These are phyloP conservation scores for Gamarada debralockiae DNA, from an alignment of 495 filamentous ascomycete genomes.

Conservation along the genomic window DNA sequence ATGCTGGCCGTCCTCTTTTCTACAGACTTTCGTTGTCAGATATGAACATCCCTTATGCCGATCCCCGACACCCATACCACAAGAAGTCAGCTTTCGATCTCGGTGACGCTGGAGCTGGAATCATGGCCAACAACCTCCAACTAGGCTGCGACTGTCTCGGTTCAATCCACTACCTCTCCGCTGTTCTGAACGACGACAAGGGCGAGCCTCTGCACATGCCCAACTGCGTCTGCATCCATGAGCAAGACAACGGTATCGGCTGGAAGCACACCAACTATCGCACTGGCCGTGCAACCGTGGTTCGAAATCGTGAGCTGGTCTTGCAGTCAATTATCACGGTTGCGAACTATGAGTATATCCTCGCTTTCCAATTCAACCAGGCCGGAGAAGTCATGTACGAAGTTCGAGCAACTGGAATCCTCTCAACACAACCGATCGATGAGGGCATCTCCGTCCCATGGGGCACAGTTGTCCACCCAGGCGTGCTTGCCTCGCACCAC, in stretches of 20 bases:
- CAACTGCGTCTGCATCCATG: conserved; percentile 63
- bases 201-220: conserved; percentile 51
- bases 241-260: conserved; percentile 62
- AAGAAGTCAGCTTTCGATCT: conserved; percentile 70
- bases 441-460: conserved; percentile 62
- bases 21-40: conserved; percentile 70
- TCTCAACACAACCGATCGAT: conserved; percentile 80
- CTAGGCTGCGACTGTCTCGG: conserved; percentile 68
- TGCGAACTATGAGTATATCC: conserved; percentile 81
- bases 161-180: conserved; percentile 61
- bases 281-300: conserved; percentile 53
- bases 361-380: conserved; percentile 83
- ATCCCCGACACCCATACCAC: conserved; percentile 63
- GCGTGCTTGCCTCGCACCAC: conserved; percentile 77
- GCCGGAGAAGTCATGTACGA: conserved; percentile 78
- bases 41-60: conserved; percentile 66
- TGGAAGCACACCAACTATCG: conserved; percentile 70
- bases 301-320: conserved; percentile 58
- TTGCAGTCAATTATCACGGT: conserved; percentile 75
- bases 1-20: conserved; percentile 63
- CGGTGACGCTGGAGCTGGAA: conserved; percentile 62
- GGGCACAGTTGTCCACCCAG: conserved; percentile 84
- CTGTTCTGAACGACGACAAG: conserved; percentile 49
- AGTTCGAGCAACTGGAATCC: conserved; percentile 79
- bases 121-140: conserved; percentile 62